Base-by-base conservation (phyloP, 805 yeast species). In the Candida sithepensis region DNA sequence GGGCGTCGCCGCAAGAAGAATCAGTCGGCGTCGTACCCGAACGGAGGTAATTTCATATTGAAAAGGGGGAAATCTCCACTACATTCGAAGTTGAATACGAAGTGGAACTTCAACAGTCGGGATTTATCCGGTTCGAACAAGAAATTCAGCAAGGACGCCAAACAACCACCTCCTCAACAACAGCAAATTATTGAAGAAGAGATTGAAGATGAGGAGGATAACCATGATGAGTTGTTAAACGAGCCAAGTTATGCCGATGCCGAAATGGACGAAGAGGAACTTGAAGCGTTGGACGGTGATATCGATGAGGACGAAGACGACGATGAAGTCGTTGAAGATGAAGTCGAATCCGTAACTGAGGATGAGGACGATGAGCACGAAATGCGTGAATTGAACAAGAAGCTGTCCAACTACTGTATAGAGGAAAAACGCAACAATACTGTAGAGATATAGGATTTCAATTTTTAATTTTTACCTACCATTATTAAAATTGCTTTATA, bases 11-110 rank as follows among this genome's bases (percentile, higher is more conserved):
- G 57, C 13, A 55, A 54, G 36, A 53, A 49, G 30, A 52, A 32
- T 8, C 14, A 14, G 10, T 43, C 42, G 26, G 16, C 47, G n/a
- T 42, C 48, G 8, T 39, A 39, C 44, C 46, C 50, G n/a, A 39
- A 50, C 30, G 44, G 41, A 28, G 50, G 46, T 23, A 49, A 41
- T 21, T 44, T 50, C 32, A 44, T 57, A 2, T 14, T 53, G 3
- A 60, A 58, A 33, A 54, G 71, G 22, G 68, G 71, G 8, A 64
- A 63, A 48, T 63, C 69, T 1, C 70, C 70, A 1, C 45, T 65
- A 5, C 64, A 60, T 20, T 45, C 61, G 6, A 63, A 56, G 38
- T 39, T 61, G 43, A 64, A 59, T 40, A 50, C 69, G 3, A 60
- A 58, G 26, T 65, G 69, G 69, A 48, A 51, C 24, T 56, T 60